A percentile compares a stretch with the other conserved stretches of the same genome.
These are phyloP conservation scores for Bretschneidera sinensis DNA, from an alignment of 345 rosid species.

Conservation along the genomic window DNA sequence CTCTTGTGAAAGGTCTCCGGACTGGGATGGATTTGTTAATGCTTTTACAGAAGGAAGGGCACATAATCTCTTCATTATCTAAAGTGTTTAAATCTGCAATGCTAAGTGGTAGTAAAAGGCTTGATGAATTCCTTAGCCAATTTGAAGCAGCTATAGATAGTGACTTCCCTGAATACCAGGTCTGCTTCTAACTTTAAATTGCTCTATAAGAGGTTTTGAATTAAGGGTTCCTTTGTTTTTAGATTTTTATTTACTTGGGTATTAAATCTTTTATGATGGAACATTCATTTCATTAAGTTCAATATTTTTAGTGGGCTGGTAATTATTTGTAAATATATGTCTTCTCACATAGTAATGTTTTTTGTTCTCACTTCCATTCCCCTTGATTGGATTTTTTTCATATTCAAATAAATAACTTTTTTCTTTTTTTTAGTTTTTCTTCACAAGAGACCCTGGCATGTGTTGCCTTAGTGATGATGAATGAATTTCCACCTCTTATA, in stretches of 20 bases:
- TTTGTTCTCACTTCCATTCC: not conserved
- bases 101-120: conserved; percentile 50
- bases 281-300: not conserved
- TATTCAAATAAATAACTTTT: too few relatives aligned
- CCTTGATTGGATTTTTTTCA: not conserved
- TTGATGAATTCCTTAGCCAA: conserved; percentile 60
- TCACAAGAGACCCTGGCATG: not conserved
- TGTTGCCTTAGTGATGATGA: not conserved
- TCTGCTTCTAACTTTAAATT: conserved; percentile 25
- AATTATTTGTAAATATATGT: too few relatives aligned
- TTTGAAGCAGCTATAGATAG: conserved; percentile 91
- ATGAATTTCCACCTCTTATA: not conserved
- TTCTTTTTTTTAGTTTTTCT: not conserved
- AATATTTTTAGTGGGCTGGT: not conserved
- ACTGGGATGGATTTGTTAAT: conserved; percentile 64
- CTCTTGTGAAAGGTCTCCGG: conserved; percentile 81
- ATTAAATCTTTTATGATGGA: not conserved
- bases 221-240: not conserved
- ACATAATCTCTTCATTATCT: conserved; percentile 32
- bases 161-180: conserved; percentile 94
- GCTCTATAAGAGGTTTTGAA: not conserved
- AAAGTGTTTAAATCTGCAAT: conserved; percentile 56
- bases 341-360: not conserved
- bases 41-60: conserved; percentile 47
- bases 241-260: not conserved